A percentile compares a stretch with the other conserved stretches of the same genome.
These are phyloP conservation scores for Curvularia hawaiiensis DNA, from an alignment of 2,329 filamentous ascomycete genomes.

Conservation along the genomic window DNA sequence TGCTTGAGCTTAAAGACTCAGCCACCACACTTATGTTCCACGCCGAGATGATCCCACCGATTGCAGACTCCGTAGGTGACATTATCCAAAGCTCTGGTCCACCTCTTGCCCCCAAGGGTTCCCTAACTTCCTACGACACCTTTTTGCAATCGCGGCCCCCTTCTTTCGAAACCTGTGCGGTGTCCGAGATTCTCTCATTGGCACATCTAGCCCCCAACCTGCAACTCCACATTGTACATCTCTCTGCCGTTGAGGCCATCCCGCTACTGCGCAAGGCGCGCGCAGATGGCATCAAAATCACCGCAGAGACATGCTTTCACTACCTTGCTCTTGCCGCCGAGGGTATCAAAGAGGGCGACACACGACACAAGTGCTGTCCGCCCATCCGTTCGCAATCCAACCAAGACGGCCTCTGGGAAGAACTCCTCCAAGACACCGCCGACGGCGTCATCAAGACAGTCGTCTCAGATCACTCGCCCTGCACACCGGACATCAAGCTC, in stretches of 20 bases:
- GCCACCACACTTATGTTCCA: conserved; percentile 98
- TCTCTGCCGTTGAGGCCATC: conserved; percentile 87
- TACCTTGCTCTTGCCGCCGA: conserved; percentile 87
- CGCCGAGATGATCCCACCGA: conserved; percentile 95
- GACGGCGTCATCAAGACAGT: conserved; percentile 89
- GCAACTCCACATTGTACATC: conserved; percentile 90
- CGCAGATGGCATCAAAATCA: conserved; percentile 77
- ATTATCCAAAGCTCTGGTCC: conserved; percentile 72
- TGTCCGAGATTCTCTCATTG: conserved; percentile 83
- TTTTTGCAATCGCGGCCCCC: conserved; percentile 91
- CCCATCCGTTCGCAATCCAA: conserved; percentile 83
- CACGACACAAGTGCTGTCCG: conserved; percentile 92
- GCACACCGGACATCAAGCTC: conserved; percentile 92
- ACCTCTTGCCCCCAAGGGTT: conserved; percentile 72
- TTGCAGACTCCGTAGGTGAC: conserved; percentile 78
- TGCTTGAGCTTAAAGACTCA: conserved; percentile 77
- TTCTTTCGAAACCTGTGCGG: conserved; percentile 87
- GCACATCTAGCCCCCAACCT: conserved; percentile 80
- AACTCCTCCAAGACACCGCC: conserved; percentile 60
- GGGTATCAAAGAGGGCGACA: conserved; percentile 82
- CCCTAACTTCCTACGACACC: conserved; percentile 79
- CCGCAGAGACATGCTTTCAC: conserved; percentile 94
- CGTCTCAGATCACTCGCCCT: conserved; percentile 94
- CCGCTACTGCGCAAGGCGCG: conserved; percentile 78
- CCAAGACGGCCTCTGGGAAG: conserved; percentile 85